Conservation (phyloP, 2,329 filamentous ascomycete species). For the Pseudopithomyces chartarum region DNA sequence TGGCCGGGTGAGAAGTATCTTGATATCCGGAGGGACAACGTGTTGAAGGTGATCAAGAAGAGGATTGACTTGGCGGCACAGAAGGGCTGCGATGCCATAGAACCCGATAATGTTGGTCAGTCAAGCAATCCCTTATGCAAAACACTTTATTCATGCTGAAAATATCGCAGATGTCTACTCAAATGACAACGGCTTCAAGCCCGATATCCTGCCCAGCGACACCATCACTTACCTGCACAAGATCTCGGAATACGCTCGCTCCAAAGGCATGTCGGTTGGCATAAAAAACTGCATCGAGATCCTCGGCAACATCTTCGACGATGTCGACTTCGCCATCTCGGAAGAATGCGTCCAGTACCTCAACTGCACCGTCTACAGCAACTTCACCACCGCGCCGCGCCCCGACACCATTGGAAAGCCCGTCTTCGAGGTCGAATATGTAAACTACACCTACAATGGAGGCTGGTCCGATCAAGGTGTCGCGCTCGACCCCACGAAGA, state of each 20-base stretch:
- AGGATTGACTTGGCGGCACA: constrained; percentile 27
- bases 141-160: background rate
- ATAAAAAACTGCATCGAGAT: constrained; percentile 32
- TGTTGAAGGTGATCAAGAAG: constrained; percentile 30
- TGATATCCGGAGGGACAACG: constrained; percentile 25
- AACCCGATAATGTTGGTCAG: constrained; percentile 41
- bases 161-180: constrained; percentile 23
- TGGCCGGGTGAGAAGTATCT: constrained; percentile 32
- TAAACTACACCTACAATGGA: constrained; percentile 26
- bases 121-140: constrained; percentile 4
- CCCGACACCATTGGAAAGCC: constrained; percentile 21
- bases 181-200: constrained; percentile 26
- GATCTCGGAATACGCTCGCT: constrained; percentile 22
- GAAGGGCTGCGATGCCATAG: constrained; percentile 46
- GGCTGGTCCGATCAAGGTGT: constrained; percentile 22
- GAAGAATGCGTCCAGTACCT: constrained; percentile 28
- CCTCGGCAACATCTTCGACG: constrained; percentile 27
- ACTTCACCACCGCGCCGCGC: constrained; percentile 26
- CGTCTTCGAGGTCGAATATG: constrained; percentile 32
- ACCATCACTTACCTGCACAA: constrained; percentile 25
- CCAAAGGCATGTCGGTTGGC: constrained; percentile 26
- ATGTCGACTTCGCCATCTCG: constrained; percentile 30
- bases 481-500: constrained; percentile 16
- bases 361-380: constrained; percentile 27
- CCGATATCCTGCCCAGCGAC: constrained; percentile 21